Evolutionary conservation across 768 basidiomycete genomes (phyloP), one percentile per base, ranked within the genome.

Genomic region (Pulveroboletus ravenelii): DNA sequence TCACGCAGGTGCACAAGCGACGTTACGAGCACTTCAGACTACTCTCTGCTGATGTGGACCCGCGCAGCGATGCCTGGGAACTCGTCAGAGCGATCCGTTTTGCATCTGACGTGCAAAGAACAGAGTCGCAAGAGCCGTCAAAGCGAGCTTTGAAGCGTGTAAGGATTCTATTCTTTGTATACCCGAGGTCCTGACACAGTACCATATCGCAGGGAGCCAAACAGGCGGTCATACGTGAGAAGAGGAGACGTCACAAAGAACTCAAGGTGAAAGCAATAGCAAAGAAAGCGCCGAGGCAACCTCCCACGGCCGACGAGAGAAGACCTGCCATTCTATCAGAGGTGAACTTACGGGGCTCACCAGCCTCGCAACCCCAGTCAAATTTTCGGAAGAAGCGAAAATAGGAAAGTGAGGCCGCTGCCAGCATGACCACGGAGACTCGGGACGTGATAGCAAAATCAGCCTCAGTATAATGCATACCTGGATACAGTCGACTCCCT

Each of bases 81-180:
- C 55, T 72, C 46, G 57, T 80, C 41, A 56, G 52, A 31, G 41
- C 42, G 7, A 57, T 62, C 32, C 51, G 27, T 32, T 42, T 52
- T 12, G 18, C 51, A 29, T 41, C 52, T 5, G 17, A 27, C 14
- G 13, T 38, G 35, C 57, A 41, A 17, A 45, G 6, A 2, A 35
- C 18, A 17, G 50, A 45, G 25, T 52, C 62, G 8, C 56, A 59
- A 57, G 31, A 63, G 54, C 37, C 65, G 55, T 88, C 85, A 2
- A 87, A 80, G 57, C 77, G 85, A 43, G 78, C 78, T 4, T 67
- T 78, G 53, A 87, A 85, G 65, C 76, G 81, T 67, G 87, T 84
- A 58, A 20, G 75, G n/a, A 17, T 12, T 39, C 4, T 51, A 35
- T 41, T 35, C 38, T 38, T 37, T 12, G n/a, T 20, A 10, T 15